Percentiles rank a stretch among this genome's conserved stretches.
These are phyloP conservation scores for Dactylellina sp. DNA, from an alignment of 2,329 filamentous ascomycete species.

Conservation along the genomic window DNA sequence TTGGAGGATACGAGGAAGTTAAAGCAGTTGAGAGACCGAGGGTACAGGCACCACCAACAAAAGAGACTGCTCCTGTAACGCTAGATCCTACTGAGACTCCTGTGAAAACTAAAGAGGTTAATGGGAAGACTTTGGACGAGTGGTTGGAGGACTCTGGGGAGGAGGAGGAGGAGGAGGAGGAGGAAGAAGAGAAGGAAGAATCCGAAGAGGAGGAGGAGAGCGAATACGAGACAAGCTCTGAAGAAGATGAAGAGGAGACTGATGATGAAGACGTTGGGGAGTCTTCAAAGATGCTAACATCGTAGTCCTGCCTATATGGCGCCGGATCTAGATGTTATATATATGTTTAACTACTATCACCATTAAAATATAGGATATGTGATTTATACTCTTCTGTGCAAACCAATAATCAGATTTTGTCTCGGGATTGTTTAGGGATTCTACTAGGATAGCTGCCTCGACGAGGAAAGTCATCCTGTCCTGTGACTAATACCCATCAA, in stretches of 20 bases:
- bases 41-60: conserved; percentile 69
- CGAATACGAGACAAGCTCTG: conserved; percentile 62
- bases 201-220: conserved; percentile 69
- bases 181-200: conserved; percentile 67
- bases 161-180: conserved; percentile 69
- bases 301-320: too few species aligned
- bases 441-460: too few species aligned
- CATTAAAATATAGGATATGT: too few species aligned
- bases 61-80: conserved; percentile 61
- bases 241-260: conserved; percentile 66
- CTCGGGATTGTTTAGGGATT: too few species aligned
- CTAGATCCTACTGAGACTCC: conserved; percentile 61
- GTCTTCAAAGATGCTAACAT: conserved; percentile 63
- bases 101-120: conserved; percentile 67
- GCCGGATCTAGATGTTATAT: too few species aligned
- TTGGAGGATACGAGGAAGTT: conserved; percentile 63
- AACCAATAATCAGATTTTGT: too few species aligned
- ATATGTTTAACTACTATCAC: too few species aligned
- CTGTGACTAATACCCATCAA: too few species aligned
- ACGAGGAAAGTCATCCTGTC: too few species aligned
- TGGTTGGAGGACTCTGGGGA: conserved; percentile 80
- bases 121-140: conserved; percentile 85
- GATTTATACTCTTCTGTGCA: too few species aligned
- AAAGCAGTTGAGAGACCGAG: conserved; percentile 59
- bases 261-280: conserved; percentile 64